phyloP scores from a whole-genome alignment of 345 rosid species.

The Eucalyptus shirleyi region DNA sequence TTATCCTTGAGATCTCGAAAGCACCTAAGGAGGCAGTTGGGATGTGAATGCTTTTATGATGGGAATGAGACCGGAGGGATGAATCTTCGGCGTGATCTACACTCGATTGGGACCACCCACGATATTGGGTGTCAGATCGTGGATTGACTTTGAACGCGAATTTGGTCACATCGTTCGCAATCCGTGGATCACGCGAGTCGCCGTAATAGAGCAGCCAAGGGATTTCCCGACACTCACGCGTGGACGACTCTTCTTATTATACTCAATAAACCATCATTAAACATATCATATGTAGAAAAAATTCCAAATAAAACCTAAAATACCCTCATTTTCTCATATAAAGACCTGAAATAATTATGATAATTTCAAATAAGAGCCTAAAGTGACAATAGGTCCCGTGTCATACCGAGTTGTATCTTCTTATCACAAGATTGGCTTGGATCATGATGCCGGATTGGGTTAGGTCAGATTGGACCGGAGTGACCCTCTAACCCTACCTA shows the following conservation, averaged over 20 bases:
- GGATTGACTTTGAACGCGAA: background rate
- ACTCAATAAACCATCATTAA: no score
- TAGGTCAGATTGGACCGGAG: background rate
- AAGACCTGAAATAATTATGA: no score
- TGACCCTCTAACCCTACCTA: background rate
- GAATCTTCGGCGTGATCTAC: background rate
- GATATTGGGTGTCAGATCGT: background rate
- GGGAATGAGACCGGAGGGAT: background rate
- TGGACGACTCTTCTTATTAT: background rate
- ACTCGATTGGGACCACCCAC: background rate
- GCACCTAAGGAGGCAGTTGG: background rate
- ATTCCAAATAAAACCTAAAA: no score
- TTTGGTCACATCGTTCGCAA: background rate
- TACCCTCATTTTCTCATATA: no score
- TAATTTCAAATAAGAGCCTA: accelerated
- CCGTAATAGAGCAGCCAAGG: background rate
- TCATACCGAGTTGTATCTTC: no score
- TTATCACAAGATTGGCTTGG: no score
- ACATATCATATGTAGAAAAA: no score
- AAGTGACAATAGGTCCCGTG: no score
- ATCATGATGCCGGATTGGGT: accelerated
- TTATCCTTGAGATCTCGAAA: background rate
- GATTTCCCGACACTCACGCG: background rate
- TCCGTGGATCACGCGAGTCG: background rate
- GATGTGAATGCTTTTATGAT: background rate